Conservation (phyloP, 2,329 filamentous ascomycete species). For the Stachybotrys elegans region DNA sequence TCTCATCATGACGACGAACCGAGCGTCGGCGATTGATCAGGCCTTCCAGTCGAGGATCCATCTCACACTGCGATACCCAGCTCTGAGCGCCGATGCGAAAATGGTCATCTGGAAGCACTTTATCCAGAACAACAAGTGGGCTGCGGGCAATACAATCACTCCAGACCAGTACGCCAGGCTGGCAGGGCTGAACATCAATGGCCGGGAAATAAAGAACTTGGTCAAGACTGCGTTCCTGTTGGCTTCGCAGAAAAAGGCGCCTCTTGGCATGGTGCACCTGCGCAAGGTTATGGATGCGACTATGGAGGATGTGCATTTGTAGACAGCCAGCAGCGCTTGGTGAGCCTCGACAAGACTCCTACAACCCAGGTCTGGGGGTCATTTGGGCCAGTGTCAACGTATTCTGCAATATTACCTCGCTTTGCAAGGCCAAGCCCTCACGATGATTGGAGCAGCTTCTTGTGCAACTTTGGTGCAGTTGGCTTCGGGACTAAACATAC, state of each 20-base stretch:
- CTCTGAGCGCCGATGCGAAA: constrained; percentile 66
- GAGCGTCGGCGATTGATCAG: constrained; percentile 69
- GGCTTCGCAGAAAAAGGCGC: constrained; percentile 67
- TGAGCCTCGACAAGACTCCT: too few relatives aligned
- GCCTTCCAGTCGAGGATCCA: constrained; percentile 88
- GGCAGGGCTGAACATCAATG: constrained; percentile 59
- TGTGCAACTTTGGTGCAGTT: too few relatives aligned
- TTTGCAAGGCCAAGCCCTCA: too few relatives aligned
- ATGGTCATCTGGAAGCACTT: constrained; percentile 82
- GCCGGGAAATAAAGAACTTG: constrained; percentile 79
- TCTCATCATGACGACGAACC: background rate
- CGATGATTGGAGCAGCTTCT: too few relatives aligned
- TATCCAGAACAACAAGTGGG: constrained; percentile 60
- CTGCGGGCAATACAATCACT: constrained; percentile 55
- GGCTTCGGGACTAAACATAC: too few relatives aligned
- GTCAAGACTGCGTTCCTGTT: constrained; percentile 79
- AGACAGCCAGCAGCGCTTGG: too few relatives aligned
- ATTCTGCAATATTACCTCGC: too few relatives aligned
- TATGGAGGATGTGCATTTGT: too few relatives aligned
- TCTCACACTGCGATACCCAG: constrained; percentile 75
- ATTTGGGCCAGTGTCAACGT: too few relatives aligned
- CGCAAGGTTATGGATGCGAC: too few relatives aligned
- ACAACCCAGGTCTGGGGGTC: too few relatives aligned
- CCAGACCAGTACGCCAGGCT: constrained; percentile 64
- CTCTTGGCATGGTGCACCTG: constrained; percentile 74